Evolutionary conservation across 306 rosid genomes (phyloP).

Genomic region (Quercus glauca): DNA sequence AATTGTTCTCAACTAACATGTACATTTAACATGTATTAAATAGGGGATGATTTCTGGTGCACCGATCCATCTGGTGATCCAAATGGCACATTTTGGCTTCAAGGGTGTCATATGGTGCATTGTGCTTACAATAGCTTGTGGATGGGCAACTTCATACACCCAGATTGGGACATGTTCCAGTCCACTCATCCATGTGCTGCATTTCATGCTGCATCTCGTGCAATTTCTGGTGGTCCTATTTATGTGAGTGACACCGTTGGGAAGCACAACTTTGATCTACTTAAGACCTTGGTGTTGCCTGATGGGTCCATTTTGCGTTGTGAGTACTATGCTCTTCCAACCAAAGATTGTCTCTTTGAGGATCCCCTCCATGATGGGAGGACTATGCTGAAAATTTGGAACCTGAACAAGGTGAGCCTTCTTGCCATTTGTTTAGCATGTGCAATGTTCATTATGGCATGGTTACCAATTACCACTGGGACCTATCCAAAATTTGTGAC

Average conservation of each 20-base stretch:
- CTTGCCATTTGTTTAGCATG: background rate
- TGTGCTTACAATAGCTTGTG: slow-evolving; percentile 92
- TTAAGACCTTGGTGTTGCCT: slow-evolving; percentile 66
- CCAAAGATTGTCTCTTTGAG: slow-evolving; percentile 71
- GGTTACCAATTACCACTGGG: background rate
- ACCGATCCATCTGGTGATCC: slow-evolving; percentile 90
- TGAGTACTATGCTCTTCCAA: slow-evolving; percentile 76
- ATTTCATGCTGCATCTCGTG: slow-evolving; percentile 92
- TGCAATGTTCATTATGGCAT: background rate
- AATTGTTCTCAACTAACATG: background rate
- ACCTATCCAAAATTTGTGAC: background rate
- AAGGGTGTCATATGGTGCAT: slow-evolving; percentile 99
- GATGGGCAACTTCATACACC: slow-evolving; percentile 96
- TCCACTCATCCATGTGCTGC: slow-evolving; percentile 92
- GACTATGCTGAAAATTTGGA: slow-evolving; percentile 96
- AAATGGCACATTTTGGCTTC: slow-evolving; percentile 90
- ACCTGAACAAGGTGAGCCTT: slow-evolving; percentile 69
- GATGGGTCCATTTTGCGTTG: slow-evolving; percentile 92
- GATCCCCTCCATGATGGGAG: slow-evolving; percentile 92
- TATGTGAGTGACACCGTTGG: slow-evolving; percentile 81
- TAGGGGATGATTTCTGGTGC: slow-evolving; percentile 98
- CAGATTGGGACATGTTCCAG: slow-evolving; percentile 99
- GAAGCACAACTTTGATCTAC: slow-evolving; percentile 74
- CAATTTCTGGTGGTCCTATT: slow-evolving; percentile 94
- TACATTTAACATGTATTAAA: background rate